Base-by-base conservation (phyloP, 75 land plant genomes). In the Pinus albicaulis region DNA sequence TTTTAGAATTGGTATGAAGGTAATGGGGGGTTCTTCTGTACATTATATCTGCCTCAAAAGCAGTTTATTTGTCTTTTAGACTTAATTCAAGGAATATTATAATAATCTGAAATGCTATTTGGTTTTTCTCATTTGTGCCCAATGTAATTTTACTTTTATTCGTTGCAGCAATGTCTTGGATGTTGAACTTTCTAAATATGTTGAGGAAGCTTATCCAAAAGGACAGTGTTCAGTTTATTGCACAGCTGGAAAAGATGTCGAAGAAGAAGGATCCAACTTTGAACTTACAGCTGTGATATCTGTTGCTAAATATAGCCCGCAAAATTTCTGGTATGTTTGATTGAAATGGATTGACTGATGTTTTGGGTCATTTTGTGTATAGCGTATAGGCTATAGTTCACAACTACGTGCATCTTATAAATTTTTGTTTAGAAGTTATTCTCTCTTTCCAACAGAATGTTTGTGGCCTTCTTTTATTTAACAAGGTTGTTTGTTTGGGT, bases 171-270 rank as follows among this genome's bases (percentile, higher is more conserved):
- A 57, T 79, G 89, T 95, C 56, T 61, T 98, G 71, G 99, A 98
- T 82, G 85, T 79, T 22, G 99, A 95, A 70, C 78, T 95, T 57
- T 57, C 86, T 60, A 92, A 89, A 77, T 95, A 95, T 81, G 93
- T 92, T 34, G 85, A 77, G 68, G 99, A 95, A 76, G 88, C 95
- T 48, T 98, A 89, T 86, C 92, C 98, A 70, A 95, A 89, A 87
- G 99, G 98, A 44, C 65, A 77, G 10, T 91, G 98, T 79, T 74
- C 98, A 34, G 94, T 98, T 71, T 98, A 91, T 68, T 95, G 96
- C 81, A 80, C 79, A 19, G 80, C 76, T 68, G 98, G 98, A 68
- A 91, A 92, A 83, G 91, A 89, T 80, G 83, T 68, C 19, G 95
- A 98, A 74, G 92, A 84, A 75, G 86, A 91, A 36, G 93, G 85